Conservation (phyloP, 306 rosid species). For the Phaseolus lunatus region DNA sequence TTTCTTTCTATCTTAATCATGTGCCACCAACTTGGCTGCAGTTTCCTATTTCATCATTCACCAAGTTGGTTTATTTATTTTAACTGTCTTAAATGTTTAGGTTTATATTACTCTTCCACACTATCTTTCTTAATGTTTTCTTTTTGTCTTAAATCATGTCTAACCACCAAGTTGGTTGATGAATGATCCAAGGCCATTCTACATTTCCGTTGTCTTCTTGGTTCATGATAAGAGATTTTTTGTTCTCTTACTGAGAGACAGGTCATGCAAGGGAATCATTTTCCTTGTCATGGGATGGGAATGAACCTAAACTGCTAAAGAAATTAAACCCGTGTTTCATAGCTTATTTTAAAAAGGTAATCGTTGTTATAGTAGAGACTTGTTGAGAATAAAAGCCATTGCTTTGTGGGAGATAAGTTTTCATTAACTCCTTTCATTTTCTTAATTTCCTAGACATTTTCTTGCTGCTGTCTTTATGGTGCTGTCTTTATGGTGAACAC, state of each 20-base stretch:
- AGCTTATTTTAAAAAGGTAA: neutral
- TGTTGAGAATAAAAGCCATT: neutral
- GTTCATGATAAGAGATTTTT: neutral
- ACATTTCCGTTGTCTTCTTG: neutral
- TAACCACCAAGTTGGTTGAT: neutral
- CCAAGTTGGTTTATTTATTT: neutral
- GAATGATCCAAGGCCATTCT: constrained; percentile 1
- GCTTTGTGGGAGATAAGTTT: neutral
- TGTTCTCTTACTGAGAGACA: neutral
- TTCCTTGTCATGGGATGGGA: neutral
- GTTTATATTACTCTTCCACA: neutral
- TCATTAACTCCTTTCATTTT: neutral
- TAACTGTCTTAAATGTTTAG: neutral
- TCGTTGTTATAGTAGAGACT: neutral
- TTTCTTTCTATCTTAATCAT: no score
- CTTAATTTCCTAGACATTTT: neutral
- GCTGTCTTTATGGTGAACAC: neutral
- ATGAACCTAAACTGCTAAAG: neutral
- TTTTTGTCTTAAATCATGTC: neutral
- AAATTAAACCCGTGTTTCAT: neutral
- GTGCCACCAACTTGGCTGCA: neutral
- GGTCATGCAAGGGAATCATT: neutral
- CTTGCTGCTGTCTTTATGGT: neutral
- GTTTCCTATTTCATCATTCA: neutral
- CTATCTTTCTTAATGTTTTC: constrained; percentile 11